Percentiles rank a stretch among this genome's conserved stretches.
phyloP scores from a whole-genome alignment of 2,329 filamentous ascomycete genomes.

The Fonsecaea erecta region DNA sequence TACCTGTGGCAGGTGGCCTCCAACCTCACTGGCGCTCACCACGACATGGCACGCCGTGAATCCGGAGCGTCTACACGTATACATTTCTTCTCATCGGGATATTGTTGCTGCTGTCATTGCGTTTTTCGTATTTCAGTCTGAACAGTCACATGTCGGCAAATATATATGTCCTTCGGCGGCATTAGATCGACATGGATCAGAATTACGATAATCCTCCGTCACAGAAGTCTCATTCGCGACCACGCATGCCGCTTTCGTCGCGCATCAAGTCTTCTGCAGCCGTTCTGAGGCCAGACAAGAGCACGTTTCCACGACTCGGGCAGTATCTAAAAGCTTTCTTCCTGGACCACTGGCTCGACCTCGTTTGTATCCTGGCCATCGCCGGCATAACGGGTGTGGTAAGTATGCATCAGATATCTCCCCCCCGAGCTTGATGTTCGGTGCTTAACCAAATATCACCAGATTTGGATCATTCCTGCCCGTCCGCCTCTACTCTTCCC shows the following conservation, averaged over 20 bases:
- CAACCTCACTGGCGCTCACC: not conserved
- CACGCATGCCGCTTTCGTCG: not conserved
- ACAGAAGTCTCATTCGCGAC: not conserved
- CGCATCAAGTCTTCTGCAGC: not conserved
- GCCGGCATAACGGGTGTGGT: constrained; percentile 13
- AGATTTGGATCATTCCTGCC: constrained; percentile 21
- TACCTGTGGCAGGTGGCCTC: not conserved
- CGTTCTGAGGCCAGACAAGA: constrained; percentile 9
- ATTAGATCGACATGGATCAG: not conserved
- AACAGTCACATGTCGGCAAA: not conserved
- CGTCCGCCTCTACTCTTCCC: constrained; percentile 23
- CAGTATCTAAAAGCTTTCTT: constrained; percentile 21
- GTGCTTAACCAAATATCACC: not conserved
- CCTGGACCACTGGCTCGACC: constrained; percentile 21
- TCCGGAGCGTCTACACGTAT: not conserved
- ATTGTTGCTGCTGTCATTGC: not conserved
- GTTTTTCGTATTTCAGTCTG: not conserved
- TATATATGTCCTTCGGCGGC: not conserved
- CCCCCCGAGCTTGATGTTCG: not conserved
- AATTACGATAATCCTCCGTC: not conserved
- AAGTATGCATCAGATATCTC: not conserved
- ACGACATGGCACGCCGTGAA: not conserved
- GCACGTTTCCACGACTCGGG: constrained; percentile 1
- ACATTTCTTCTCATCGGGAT: not conserved
- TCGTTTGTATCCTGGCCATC: constrained; percentile 15